phyloP scores from a whole-genome alignment of 1,284 basidiomycete genomes.

The Trichosporon asahii region DNA sequence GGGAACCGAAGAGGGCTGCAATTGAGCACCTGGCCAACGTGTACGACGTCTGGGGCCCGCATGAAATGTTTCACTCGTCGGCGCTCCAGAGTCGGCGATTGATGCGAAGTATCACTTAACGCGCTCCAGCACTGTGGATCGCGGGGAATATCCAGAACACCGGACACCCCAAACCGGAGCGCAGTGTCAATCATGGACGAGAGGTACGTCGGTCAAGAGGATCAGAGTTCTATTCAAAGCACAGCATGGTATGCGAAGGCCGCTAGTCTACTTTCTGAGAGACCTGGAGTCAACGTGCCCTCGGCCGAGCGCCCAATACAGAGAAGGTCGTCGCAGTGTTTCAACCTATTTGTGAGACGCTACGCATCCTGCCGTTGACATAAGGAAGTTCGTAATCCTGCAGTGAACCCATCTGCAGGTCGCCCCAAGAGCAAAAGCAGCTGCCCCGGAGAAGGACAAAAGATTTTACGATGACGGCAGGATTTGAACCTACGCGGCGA shows the following conservation, averaged over 20 bases:
- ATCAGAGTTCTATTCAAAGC: neutral
- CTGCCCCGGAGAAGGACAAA: neutral
- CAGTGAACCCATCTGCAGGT: no score
- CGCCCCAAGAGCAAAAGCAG: no score
- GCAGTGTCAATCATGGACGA: neutral
- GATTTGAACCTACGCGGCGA: conserved; percentile 10
- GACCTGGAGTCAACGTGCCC: neutral
- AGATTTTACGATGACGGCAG: neutral
- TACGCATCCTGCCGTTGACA: no score
- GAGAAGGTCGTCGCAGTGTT: no score
- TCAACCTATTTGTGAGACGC: no score
- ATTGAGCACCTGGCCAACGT: no score
- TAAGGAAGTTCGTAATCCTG: no score
- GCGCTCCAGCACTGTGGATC: no score
- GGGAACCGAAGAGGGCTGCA: neutral
- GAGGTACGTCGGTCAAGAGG: neutral
- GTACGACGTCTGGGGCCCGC: neutral
- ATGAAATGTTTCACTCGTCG: neutral
- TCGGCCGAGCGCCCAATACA: no score
- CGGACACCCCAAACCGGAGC: no score
- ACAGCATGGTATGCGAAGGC: neutral
- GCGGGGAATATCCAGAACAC: neutral
- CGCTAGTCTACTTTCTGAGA: neutral
- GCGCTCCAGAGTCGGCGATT: neutral
- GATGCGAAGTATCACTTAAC: neutral